Evolutionary conservation across 495 filamentous ascomycete genomes (phyloP).

Genomic region (Articulospora tetracladia): DNA sequence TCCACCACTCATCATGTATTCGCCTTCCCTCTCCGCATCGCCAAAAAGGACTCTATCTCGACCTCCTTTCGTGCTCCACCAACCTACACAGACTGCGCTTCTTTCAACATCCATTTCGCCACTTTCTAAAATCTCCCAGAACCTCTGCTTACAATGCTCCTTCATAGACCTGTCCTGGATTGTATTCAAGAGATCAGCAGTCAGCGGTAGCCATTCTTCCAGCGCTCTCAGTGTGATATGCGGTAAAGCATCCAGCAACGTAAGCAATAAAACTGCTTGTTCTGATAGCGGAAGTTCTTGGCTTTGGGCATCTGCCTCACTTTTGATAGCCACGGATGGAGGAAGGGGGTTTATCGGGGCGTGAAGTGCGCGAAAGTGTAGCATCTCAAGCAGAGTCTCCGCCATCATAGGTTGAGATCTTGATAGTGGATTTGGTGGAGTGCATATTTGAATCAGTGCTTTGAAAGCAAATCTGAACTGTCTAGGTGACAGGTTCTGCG

Average conservation of each 20-base stretch:
- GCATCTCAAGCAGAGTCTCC: conserved; percentile 75
- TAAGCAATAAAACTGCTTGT: conserved; percentile 73
- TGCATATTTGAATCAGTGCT: conserved; percentile 80
- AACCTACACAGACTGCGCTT: conserved; percentile 73
- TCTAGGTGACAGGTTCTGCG: conserved; percentile 71
- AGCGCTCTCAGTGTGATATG: conserved; percentile 65
- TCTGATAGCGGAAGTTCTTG: conserved; percentile 59
- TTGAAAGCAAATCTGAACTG: conserved; percentile 95
- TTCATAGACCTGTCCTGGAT: conserved; percentile 60
- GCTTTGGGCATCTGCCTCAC: conserved; percentile 27
- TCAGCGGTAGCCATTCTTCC: conserved; percentile 72
- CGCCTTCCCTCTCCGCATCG: conserved; percentile 15
- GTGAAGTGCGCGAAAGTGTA: conserved; percentile 61
- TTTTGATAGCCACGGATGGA: conserved; percentile 19
- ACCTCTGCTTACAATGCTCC: conserved; percentile 62
- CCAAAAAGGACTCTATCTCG: conserved; percentile 62
- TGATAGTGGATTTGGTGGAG: conserved; percentile 72
- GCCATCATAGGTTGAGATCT: conserved; percentile 69
- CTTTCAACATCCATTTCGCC: conserved; percentile 94
- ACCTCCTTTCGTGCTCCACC: conserved; percentile 78
- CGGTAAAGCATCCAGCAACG: conserved; percentile 79
- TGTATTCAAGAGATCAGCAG: conserved; percentile 61
- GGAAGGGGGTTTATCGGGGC: conserved; percentile 48
- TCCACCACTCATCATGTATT: conserved; percentile 57
- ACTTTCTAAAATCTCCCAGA: conserved; percentile 79